These are phyloP conservation scores for Mortierella claussenii DNA, from an alignment of 192 early-diverging fungal genomes.

Conservation along the genomic window DNA sequence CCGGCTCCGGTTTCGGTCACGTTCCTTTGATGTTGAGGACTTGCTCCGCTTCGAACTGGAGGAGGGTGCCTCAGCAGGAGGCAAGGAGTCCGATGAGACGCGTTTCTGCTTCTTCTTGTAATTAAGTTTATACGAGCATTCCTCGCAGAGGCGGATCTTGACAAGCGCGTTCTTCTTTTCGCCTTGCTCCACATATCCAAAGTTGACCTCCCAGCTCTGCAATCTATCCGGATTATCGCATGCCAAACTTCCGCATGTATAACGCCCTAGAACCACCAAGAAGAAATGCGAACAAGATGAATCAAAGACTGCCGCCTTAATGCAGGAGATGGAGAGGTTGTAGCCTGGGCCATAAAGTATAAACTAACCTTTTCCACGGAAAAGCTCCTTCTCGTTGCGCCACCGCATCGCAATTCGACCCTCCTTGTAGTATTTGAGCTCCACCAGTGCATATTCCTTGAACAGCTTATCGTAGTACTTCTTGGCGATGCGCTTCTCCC, in stretches of 20 bases:
- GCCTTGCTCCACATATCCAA: conserved; percentile 79
- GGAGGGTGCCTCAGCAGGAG: too few relatives aligned
- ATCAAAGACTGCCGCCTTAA: too few relatives aligned
- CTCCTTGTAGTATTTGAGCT: conserved; percentile 78
- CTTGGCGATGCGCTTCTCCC: conserved; percentile 83
- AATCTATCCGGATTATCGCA: conserved; percentile 61
- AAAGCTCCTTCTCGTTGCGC: conserved; percentile 75
- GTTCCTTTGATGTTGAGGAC: too few relatives aligned
- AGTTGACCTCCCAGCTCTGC: conserved; percentile 88
- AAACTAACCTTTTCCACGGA: conserved; percentile 71
- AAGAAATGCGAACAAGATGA: too few relatives aligned
- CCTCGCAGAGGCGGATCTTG: conserved; percentile 78
- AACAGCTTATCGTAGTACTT: conserved; percentile 89
- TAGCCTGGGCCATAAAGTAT: too few relatives aligned
- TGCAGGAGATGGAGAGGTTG: too few relatives aligned
- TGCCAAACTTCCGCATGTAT: conserved; percentile 72
- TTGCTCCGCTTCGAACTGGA: too few relatives aligned
- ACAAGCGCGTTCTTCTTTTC: conserved; percentile 84
- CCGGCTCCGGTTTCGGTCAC: too few relatives aligned
- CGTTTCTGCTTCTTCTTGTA: conserved; percentile 70
- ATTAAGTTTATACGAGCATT: conserved; percentile 78
- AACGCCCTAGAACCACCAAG: conserved; percentile 75
- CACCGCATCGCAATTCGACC: conserved; percentile 68
- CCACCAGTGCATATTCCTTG: conserved; percentile 83
- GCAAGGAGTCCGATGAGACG: too few relatives aligned